Conservation (phyloP, 2,329 filamentous ascomycete species). For the Talaromyces marneffei region DNA sequence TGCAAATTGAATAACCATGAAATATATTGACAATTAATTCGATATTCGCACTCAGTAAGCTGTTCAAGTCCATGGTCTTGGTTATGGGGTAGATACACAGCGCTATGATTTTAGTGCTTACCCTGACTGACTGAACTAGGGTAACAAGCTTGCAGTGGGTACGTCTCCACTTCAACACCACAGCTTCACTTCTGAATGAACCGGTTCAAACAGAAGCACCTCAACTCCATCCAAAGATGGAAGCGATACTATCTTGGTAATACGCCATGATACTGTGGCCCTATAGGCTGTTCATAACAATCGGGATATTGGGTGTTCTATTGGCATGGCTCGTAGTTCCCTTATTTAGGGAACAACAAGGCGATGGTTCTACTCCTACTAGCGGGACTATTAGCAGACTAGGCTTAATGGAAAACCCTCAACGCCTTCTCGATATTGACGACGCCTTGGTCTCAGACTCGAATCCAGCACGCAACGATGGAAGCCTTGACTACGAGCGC, state of each 20-base stretch:
- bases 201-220: neutral
- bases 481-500: slow-evolving; percentile 8
- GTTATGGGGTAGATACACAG: neutral
- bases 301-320: neutral
- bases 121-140: too few relatives aligned
- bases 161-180: neutral
- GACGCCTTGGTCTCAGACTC: slow-evolving; percentile 1
- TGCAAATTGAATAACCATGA: too few relatives aligned
- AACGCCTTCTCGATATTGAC: slow-evolving; percentile 2
- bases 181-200: neutral
- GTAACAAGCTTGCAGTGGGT: neutral
- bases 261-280: neutral
- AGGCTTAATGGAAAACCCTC: neutral
- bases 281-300: neutral
- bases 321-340: neutral
- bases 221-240: neutral
- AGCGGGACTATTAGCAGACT: neutral
- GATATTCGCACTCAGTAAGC: neutral
- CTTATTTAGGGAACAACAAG: neutral
- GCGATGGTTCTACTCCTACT: neutral
- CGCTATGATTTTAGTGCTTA: neutral
- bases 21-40: neutral
- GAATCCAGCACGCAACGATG: neutral
- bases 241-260: neutral
- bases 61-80: neutral